Percentiles rank a stretch among this genome's conserved stretches.
phyloP scores from a whole-genome alignment of 2,329 filamentous ascomycete genomes.

The Aspergillus brasiliensis region DNA sequence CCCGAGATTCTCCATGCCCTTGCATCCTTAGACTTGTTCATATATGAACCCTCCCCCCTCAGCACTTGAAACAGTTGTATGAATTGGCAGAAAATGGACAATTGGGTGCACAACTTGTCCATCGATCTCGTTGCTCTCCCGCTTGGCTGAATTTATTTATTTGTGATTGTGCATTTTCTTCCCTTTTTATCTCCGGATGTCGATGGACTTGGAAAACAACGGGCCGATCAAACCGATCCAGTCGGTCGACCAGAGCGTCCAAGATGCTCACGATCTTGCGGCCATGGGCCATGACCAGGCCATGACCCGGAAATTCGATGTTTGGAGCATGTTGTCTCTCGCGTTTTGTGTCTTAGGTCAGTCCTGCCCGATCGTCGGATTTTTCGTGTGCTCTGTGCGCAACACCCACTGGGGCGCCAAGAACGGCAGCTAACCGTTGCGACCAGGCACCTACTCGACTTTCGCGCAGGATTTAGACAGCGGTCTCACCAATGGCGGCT shows the following conservation, averaged over 20 bases:
- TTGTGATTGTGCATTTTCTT: not conserved
- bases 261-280: slow-evolving; percentile 46
- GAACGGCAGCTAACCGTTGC: slow-evolving; percentile 12
- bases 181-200: slow-evolving; percentile 21
- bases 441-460: slow-evolving; percentile 56
- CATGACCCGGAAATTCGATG: slow-evolving; percentile 52
- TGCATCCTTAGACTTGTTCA: not conserved
- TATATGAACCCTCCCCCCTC: slow-evolving; percentile 7
- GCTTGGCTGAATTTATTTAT: slow-evolving; percentile 24
- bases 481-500: slow-evolving; percentile 62
- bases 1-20: slow-evolving; percentile 1
- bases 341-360: slow-evolving; percentile 58
- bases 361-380: not conserved
- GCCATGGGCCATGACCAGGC: slow-evolving; percentile 48
- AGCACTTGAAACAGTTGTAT: not conserved
- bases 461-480: slow-evolving; percentile 57
- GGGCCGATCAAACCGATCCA: slow-evolving; percentile 29
- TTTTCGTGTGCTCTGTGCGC: not conserved
- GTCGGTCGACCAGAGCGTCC: slow-evolving; percentile 37
- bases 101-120: slow-evolving; percentile 15
- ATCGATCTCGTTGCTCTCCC: slow-evolving; percentile 24
- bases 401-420: not conserved
- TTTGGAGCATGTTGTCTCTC: slow-evolving; percentile 60
- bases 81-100: slow-evolving; percentile 31
- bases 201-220: slow-evolving; percentile 35